Percentiles rank a stretch among this genome's conserved stretches.
phyloP scores from a whole-genome alignment of 2,329 filamentous ascomycete genomes.

The Pseudopithomyces chartarum region DNA sequence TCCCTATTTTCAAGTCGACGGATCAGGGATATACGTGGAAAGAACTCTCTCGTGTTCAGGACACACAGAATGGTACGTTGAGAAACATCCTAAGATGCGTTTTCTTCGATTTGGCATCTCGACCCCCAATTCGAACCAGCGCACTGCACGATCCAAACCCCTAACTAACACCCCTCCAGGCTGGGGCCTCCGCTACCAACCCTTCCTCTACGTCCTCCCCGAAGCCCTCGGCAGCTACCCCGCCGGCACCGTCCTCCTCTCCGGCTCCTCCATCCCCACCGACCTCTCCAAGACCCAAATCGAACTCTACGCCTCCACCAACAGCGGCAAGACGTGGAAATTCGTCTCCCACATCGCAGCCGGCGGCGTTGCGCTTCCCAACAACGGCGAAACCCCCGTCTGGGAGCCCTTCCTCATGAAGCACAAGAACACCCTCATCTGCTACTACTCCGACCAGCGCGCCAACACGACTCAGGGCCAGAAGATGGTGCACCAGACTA shows the following conservation, averaged over 20 bases:
- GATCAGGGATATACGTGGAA: constrained; percentile 62
- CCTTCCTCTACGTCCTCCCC: constrained; percentile 68
- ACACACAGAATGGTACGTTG: constrained; percentile 60
- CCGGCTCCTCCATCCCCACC: constrained; percentile 64
- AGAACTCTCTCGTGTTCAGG: constrained; percentile 65
- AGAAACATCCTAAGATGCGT: too few relatives aligned
- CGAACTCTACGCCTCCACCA: constrained; percentile 69
- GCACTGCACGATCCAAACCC: too few relatives aligned
- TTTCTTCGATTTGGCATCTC: too few relatives aligned
- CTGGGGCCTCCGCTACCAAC: constrained; percentile 72
- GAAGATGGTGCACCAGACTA: constrained; percentile 69
- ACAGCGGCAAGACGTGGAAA: constrained; percentile 66
- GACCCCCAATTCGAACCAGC: too few relatives aligned
- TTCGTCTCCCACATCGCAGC: constrained; percentile 70
- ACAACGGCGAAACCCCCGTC: constrained; percentile 70
- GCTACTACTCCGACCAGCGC: constrained; percentile 75
- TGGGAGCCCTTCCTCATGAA: constrained; percentile 74
- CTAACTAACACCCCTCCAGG: constrained; percentile 17
- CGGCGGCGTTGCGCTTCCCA: constrained; percentile 65
- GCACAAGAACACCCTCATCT: constrained; percentile 63
- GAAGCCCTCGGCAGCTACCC: constrained; percentile 61
- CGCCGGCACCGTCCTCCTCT: constrained; percentile 66
- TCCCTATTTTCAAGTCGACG: constrained; percentile 53
- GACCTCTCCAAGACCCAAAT: constrained; percentile 68
- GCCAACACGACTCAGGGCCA: constrained; percentile 66